These are phyloP conservation scores for Alternaria burnsii DNA, from an alignment of 2,329 filamentous ascomycete species.

Conservation along the genomic window DNA sequence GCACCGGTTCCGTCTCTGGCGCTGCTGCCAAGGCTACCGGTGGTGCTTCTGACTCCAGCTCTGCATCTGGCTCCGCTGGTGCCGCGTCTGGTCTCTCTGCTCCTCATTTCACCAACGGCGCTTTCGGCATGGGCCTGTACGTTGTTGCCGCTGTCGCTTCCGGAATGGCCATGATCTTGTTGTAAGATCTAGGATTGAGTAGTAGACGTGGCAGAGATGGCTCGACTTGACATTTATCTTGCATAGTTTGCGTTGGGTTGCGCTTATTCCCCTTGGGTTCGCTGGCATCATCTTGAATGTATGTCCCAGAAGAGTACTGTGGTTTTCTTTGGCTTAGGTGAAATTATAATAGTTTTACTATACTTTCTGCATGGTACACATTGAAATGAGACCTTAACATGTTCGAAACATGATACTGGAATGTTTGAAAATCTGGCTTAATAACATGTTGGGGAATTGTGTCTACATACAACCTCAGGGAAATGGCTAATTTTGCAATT, in stretches of 20 bases:
- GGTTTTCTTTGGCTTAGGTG: constrained; percentile 9
- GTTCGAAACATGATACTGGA: neutral
- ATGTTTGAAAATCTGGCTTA: neutral
- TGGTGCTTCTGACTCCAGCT: neutral
- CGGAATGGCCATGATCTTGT: constrained; percentile 63
- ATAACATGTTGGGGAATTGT: neutral
- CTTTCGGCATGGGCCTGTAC: constrained; percentile 60
- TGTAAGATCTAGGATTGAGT: constrained; percentile 51
- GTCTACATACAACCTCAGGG: neutral
- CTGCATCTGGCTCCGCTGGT: constrained; percentile 29
- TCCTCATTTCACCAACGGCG: constrained; percentile 56
- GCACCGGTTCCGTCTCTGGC: constrained; percentile 64
- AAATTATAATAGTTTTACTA: constrained; percentile 5
- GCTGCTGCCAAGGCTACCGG: constrained; percentile 28
- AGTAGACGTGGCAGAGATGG: neutral
- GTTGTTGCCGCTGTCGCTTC: constrained; percentile 60
- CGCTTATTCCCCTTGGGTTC: constrained; percentile 18
- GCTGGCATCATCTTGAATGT: neutral
- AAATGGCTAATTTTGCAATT: neutral
- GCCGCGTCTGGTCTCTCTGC: constrained; percentile 56
- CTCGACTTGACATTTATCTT: constrained; percentile 12
- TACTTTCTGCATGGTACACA: constrained; percentile 2
- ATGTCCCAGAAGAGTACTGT: neutral
- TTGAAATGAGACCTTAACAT: constrained; percentile 6
- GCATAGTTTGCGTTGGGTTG: constrained; percentile 20